Percentiles rank a stretch among this genome's conserved stretches.
These are phyloP conservation scores for Jamesozyma jinghongensis DNA, from an alignment of 805 yeast species.

Conservation along the genomic window DNA sequence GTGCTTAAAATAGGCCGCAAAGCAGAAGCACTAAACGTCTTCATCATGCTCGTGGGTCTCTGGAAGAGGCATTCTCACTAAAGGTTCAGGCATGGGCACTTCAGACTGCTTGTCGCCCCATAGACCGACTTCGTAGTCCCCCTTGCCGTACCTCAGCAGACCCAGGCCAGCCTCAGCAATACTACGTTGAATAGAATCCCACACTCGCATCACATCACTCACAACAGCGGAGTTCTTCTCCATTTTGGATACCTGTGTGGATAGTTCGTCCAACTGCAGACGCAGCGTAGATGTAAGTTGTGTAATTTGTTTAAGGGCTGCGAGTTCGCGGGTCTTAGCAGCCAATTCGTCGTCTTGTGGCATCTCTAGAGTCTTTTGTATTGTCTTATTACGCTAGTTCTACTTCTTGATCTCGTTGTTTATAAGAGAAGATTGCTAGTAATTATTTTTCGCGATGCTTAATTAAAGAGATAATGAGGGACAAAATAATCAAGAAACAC, in stretches of 20 bases:
- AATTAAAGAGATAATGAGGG: too few relatives aligned
- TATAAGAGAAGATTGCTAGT: too few relatives aligned
- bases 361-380: too few relatives aligned
- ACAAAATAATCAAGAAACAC: too few relatives aligned
- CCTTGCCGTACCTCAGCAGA: conserved; percentile 24
- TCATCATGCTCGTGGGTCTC: not conserved
- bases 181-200: conserved; percentile 27
- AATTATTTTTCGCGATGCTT: too few relatives aligned
- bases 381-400: too few relatives aligned
- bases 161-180: conserved; percentile 28
- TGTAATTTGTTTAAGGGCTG: conserved; percentile 20
- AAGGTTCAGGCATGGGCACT: conserved; percentile 55
- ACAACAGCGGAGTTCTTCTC: conserved; percentile 22
- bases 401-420: too few relatives aligned
- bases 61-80: conserved; percentile 40
- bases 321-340: conserved; percentile 20
- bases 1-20: too few relatives aligned
- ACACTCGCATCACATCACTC: conserved; percentile 21
- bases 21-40: too few relatives aligned
- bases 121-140: conserved; percentile 26
- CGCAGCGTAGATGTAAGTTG: conserved; percentile 22
- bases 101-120: conserved; percentile 25
- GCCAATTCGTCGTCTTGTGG: conserved; percentile 10
- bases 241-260: conserved; percentile 19
- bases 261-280: conserved; percentile 20